Evolutionary conservation across 495 filamentous ascomycete species (phyloP).

Genomic region (Thermochaetoides thermophila): DNA sequence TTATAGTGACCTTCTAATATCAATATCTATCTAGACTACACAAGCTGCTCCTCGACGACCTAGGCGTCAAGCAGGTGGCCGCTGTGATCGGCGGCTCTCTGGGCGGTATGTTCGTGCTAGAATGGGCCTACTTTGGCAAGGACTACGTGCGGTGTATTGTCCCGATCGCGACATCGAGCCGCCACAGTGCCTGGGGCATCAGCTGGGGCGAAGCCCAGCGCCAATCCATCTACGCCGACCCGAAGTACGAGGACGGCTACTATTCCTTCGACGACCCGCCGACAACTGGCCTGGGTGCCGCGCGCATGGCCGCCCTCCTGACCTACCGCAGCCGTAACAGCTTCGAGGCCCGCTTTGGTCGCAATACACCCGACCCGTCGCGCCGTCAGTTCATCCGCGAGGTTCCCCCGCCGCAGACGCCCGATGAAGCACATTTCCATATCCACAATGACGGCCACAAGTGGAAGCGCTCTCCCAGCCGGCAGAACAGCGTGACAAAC

Average conservation of each 20-base stretch:
- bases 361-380: slow-evolving; percentile 77
- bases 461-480: slow-evolving; percentile 20
- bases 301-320: slow-evolving; percentile 88
- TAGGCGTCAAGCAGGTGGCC: slow-evolving; percentile 76
- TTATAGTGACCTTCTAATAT: neutral
- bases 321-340: slow-evolving; percentile 95
- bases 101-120: slow-evolving; percentile 92
- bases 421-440: slow-evolving; percentile 72
- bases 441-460: slow-evolving; percentile 94
- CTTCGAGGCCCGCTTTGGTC: slow-evolving; percentile 86
- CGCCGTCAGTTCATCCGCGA: slow-evolving; percentile 66
- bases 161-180: slow-evolving; percentile 85
- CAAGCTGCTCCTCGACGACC: slow-evolving; percentile 76
- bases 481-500: slow-evolving; percentile 24
- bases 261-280: slow-evolving; percentile 77
- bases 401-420: slow-evolving; percentile 42
- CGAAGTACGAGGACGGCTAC: slow-evolving; percentile 95
- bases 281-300: slow-evolving; percentile 72
- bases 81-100: slow-evolving; percentile 93
- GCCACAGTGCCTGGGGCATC: slow-evolving; percentile 97
- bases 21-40: slow-evolving; percentile 47
- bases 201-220: slow-evolving; percentile 97
- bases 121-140: slow-evolving; percentile 92
- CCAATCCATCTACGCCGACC: slow-evolving; percentile 96
- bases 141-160: slow-evolving; percentile 86